Percentiles rank a stretch among this genome's conserved stretches.
Conservation (phyloP, 106 monocot genomes). For the Apostasia shenzhenica region DNA sequence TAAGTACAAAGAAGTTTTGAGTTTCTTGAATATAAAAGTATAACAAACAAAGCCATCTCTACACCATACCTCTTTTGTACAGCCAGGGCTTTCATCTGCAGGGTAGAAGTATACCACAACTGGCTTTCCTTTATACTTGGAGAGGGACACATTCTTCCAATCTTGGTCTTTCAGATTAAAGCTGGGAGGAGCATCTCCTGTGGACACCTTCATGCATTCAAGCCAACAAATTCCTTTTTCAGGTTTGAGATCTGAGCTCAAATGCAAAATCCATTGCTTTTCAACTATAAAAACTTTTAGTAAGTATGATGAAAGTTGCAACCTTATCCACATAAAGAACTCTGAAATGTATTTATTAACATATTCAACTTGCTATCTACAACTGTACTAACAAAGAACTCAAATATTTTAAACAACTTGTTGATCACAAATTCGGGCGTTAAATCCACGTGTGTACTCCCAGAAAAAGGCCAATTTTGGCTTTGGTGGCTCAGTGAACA, state of each 20-base stretch:
- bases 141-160: constrained; percentile 61
- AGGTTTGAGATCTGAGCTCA: too few species aligned
- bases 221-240: not conserved
- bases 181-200: constrained; percentile 48
- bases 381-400: not conserved
- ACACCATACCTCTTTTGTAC: constrained; percentile 77
- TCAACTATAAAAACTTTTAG: not conserved
- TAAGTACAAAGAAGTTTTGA: not conserved
- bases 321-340: too few species aligned
- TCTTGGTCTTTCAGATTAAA: constrained; percentile 86
- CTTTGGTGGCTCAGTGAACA: too few species aligned
- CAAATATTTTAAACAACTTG: too few species aligned
- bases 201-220: constrained; percentile 40
- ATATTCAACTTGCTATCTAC: not conserved
- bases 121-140: constrained; percentile 85
- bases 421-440: too few species aligned
- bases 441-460: too few species aligned
- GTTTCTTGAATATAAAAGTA: not conserved
- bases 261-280: not conserved
- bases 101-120: constrained; percentile 95
- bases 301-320: not conserved
- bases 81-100: constrained; percentile 89
- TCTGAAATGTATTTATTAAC: too few species aligned
- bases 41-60: not conserved
- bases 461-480: too few species aligned